Evolutionary conservation across 1,139 yeast species (phyloP).

Genomic region (Geotrichum histeridarum): DNA sequence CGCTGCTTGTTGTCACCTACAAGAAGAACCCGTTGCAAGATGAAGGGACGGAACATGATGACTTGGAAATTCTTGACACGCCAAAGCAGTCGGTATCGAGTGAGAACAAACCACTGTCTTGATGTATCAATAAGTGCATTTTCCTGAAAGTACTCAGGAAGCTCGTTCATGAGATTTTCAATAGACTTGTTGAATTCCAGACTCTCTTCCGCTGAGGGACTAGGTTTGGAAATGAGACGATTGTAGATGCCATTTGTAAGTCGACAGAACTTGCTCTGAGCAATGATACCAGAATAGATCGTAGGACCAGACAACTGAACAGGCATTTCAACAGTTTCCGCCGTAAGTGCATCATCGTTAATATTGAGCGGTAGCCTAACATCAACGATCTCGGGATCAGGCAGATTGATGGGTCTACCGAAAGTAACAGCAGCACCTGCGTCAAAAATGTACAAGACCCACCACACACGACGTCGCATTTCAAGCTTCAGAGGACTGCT

Average conservation of each 20-base stretch:
- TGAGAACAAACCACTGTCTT: conserved; percentile 45
- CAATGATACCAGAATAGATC: conserved; percentile 54
- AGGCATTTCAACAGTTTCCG: conserved; percentile 32
- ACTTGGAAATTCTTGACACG: conserved; percentile 52
- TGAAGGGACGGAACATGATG: conserved; percentile 50
- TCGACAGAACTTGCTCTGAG: conserved; percentile 51
- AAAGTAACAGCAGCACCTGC: conserved; percentile 61
- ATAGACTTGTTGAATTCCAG: conserved; percentile 47
- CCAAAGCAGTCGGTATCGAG: conserved; percentile 51
- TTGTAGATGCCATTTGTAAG: conserved; percentile 51
- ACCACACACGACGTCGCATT: conserved; percentile 36
- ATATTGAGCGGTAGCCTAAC: conserved; percentile 49
- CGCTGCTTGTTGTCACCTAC: conserved; percentile 39
- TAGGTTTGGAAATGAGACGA: conserved; percentile 46
- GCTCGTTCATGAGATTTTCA: conserved; percentile 39
- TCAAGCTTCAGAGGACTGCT: conserved; percentile 33
- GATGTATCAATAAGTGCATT: conserved; percentile 33
- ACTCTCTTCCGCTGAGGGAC: conserved; percentile 47
- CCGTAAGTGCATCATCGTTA: conserved; percentile 44
- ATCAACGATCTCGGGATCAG: conserved; percentile 50
- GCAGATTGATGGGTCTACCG: conserved; percentile 60
- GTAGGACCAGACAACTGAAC: conserved; percentile 43
- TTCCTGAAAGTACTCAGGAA: conserved; percentile 46
- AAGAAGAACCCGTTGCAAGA: conserved; percentile 50
- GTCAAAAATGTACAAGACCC: conserved; percentile 57